A percentile compares a stretch with the other conserved stretches of the same genome.
Evolutionary conservation across 2,329 filamentous ascomycete species (phyloP).

Genomic region (Chaetomiaceae sp.): DNA sequence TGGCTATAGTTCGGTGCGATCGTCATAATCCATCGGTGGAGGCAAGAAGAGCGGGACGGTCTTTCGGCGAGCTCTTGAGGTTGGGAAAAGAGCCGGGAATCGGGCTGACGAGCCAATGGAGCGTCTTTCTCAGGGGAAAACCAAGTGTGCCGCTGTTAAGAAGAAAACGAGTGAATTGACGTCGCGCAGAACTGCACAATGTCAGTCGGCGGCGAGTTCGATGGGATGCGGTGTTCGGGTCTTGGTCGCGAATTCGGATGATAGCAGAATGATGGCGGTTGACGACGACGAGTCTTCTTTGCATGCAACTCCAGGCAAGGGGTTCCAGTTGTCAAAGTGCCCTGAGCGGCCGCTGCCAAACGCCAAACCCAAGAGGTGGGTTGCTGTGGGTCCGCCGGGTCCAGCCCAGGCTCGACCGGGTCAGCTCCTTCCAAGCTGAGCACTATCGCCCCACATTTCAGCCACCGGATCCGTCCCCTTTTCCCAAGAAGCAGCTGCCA

Average conservation of each 20-base stretch:
- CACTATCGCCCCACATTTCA: no score
- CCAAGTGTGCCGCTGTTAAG: background rate
- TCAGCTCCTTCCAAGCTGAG: constrained; percentile 23
- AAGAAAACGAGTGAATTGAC: constrained; percentile 13
- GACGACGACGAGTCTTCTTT: constrained; percentile 8
- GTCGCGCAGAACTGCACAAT: constrained; percentile 2
- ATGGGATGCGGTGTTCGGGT: background rate
- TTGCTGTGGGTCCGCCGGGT: constrained; percentile 11
- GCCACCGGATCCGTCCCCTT: constrained; percentile 6
- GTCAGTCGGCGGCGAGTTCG: background rate
- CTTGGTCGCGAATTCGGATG: background rate
- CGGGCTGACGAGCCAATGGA: constrained; percentile 1
- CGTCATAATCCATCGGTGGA: constrained; percentile 27
- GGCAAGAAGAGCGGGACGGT: constrained; percentile 8
- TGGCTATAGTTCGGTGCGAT: constrained; percentile 34
- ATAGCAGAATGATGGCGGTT: background rate
- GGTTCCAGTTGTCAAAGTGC: constrained; percentile 2
- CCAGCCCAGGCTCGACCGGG: constrained; percentile 1
- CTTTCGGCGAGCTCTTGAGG: constrained; percentile 5
- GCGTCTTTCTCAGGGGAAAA: background rate
- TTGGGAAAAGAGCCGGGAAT: constrained; percentile 10
- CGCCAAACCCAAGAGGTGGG: constrained; percentile 14
- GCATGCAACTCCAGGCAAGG: constrained; percentile 8
- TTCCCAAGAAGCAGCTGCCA: no score
- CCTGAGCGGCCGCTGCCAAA: constrained; percentile 13